Evolutionary conservation across 2,329 filamentous ascomycete species (phyloP), one percentile per base, ranked within the genome.

Genomic region (Stachybotrys chartarum): DNA sequence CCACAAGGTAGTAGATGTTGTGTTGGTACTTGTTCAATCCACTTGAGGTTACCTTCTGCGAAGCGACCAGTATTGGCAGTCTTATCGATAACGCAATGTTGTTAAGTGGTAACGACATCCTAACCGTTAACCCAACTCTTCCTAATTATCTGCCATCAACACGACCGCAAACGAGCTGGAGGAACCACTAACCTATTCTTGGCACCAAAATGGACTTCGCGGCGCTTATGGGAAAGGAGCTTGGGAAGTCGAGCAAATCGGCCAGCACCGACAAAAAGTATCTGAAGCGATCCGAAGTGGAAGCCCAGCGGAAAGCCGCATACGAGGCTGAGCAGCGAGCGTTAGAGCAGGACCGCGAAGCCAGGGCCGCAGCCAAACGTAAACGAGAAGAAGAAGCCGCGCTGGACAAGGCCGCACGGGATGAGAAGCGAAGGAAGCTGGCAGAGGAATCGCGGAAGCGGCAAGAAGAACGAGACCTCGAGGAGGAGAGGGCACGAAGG

Each of bases 151-250:
- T 35, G 7, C 24, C 8, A 51, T n/a, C 54, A 55, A 59, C 60
- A 54, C 47, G 30, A 48, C 42, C 17, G 54, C 45, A 14, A 5
- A 42, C 51, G 18, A 32, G 11, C n/a, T 5, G 30, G 11, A 8
- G 12, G 24, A 16, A 42, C 3, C 35, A 42, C 10, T 42, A 3
- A 42, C 7, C 44, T 30, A 44, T 42, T 42, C 35, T 42, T 42
- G 10, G 5, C 3, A 8, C 59, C 68, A 78, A 58, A 62, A 99
- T 99, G 94, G 92, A 99, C 73, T 99, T 99, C 77, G 91, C 91
- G 58, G 84, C 91, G 42, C 78, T 99, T 51, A 96, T 99, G 90
- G 85, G 89, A 66, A 88, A 91, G 68, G 91, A 96, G 73, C 94
- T 99, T 66, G 84, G 89, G 65, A 95, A 94, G 72, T 80, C 86